phyloP scores from a whole-genome alignment of 257 asterid species.

The Petrea volubilis region DNA sequence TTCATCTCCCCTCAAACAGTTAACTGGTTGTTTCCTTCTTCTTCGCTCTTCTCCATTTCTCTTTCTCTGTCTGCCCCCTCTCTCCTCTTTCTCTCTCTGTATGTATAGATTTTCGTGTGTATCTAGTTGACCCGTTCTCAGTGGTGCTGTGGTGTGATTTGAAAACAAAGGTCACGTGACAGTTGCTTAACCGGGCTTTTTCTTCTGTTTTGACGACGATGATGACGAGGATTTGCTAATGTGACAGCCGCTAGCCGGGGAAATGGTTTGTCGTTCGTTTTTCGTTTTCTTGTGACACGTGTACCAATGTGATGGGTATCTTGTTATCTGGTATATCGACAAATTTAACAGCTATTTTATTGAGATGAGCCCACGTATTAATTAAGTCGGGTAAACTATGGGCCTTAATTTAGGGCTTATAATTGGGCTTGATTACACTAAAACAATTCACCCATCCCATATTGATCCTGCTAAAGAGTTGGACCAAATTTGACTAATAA shows the following conservation, averaged over 20 bases:
- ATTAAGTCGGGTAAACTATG: background rate
- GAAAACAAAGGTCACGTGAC: conserved; percentile 13
- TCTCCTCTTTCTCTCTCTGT: conserved; percentile 9
- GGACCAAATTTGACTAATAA: too few relatives aligned
- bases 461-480: too few relatives aligned
- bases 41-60: conserved; percentile 2
- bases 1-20: conserved; percentile 17
- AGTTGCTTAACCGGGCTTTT: conserved; percentile 6
- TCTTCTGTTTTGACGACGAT: background rate
- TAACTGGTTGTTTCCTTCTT: conserved; percentile 31
- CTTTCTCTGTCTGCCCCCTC: background rate
- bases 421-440: too few relatives aligned
- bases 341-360: background rate
- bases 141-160: background rate
- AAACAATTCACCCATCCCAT: too few relatives aligned
- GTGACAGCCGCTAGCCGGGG: background rate
- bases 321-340: background rate
- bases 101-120: background rate
- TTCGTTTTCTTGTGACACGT: background rate
- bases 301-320: background rate
- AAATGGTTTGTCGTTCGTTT: background rate
- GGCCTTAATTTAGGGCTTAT: too few relatives aligned
- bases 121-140: conserved; percentile 7
- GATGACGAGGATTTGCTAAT: background rate
- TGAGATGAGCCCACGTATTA: background rate